phyloP scores from a whole-genome alignment of 2,329 filamentous ascomycete species.

The Fusarium metavorans region DNA sequence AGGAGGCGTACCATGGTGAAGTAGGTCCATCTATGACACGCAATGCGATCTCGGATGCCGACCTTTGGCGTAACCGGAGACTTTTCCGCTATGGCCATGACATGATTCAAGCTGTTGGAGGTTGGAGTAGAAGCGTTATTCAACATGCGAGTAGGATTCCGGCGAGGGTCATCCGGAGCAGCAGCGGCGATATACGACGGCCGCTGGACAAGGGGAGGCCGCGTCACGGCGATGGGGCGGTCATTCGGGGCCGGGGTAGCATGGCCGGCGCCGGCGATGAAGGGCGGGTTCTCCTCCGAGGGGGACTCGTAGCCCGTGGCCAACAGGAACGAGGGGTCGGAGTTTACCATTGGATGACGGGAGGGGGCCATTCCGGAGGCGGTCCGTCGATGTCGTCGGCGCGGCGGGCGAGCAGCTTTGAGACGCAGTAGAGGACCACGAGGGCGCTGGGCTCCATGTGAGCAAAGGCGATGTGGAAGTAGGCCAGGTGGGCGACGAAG shows the following conservation, averaged over 20 bases:
- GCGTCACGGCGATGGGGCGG: slow-evolving; percentile 3
- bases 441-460: slow-evolving; percentile 61
- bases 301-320: slow-evolving; percentile 54
- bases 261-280: slow-evolving; percentile 38
- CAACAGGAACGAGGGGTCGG: slow-evolving; percentile 19
- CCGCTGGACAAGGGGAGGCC: slow-evolving; percentile 32
- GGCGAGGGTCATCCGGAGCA: neutral
- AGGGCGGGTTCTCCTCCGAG: slow-evolving; percentile 49
- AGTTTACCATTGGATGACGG: slow-evolving; percentile 45
- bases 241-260: neutral
- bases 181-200: slow-evolving; percentile 33
- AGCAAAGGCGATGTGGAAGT: slow-evolving; percentile 64
- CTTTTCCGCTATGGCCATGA: slow-evolving; percentile 50
- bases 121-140: slow-evolving; percentile 28
- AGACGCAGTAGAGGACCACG: slow-evolving; percentile 61
- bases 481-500: slow-evolving; percentile 66
- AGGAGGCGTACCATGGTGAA: slow-evolving; percentile 67
- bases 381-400: slow-evolving; percentile 60
- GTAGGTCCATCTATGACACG: slow-evolving; percentile 77
- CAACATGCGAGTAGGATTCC: slow-evolving; percentile 16
- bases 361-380: slow-evolving; percentile 51
- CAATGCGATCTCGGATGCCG: slow-evolving; percentile 62
- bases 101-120: slow-evolving; percentile 47
- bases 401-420: slow-evolving; percentile 60
- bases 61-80: slow-evolving; percentile 47